Evolutionary conservation across 208 protist species (phyloP), one percentile per base, ranked within the genome.

Genomic region (Phytomonas francai): DNA sequence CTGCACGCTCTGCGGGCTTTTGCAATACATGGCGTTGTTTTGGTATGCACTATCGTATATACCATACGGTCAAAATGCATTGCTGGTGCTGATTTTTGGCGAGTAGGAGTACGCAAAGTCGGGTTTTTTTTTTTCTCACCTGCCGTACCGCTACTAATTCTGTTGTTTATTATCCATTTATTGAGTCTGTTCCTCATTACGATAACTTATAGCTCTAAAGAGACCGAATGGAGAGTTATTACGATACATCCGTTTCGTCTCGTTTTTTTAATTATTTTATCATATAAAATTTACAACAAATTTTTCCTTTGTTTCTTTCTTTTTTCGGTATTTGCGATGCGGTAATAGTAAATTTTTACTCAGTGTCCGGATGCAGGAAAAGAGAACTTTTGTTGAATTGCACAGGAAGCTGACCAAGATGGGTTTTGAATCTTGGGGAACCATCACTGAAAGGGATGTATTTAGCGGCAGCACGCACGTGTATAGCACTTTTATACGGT

Each of bases 1-100:
- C 36, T 94, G 87, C 63, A 29, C 84, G 0, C 28, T 92, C 3
- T 92, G 80, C 33, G 84, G 87, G n/a, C 45, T 95, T 27, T 29
- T 93, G 2, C 90, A 97, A 78, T 97, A 96, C 63, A 63, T 62
- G 3, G 79, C 83, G 9, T 68, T 97, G 12, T 70, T 87, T 61
- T 97, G 92, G 92, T 97, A 97, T 72, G 87, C 84, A 14, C 81
- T 97, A 19, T 94, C 89, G 0, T 97, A 96, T 71, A 78, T 97
- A 28, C 92, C 92, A 22, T 95, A 93, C 63, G 92, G 88, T 16
- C 79, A 80, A 25, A 86, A 95, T 60, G 78, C 78, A 7, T 68
- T 91, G 0, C 58, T 79, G 30, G 69, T 56, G 34, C 79, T 88
- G 33, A 19, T 93, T 12, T 76, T 83, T 39, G 66, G 76, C 7